These are phyloP conservation scores for Exophiala spinifera DNA, from an alignment of 2,329 filamentous ascomycete genomes.

Conservation along the genomic window DNA sequence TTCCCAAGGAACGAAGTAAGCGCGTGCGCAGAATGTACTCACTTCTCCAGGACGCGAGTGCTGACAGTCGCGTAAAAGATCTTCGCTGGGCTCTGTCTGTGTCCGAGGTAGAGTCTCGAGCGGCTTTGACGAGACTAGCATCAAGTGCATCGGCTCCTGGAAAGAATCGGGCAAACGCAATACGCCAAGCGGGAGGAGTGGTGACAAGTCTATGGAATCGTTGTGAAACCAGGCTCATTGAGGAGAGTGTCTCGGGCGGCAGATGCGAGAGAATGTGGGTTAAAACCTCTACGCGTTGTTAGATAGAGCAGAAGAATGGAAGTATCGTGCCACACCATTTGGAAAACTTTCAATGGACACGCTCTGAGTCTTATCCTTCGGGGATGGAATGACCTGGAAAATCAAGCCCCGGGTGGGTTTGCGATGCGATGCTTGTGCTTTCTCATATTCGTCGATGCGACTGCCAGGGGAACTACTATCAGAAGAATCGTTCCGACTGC, in stretches of 20 bases:
- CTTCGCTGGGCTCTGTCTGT: slow-evolving; percentile 63
- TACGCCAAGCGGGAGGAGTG: slow-evolving; percentile 88
- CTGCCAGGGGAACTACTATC: slow-evolving; percentile 46
- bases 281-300: slow-evolving; percentile 67
- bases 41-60: slow-evolving; percentile 87
- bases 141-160: slow-evolving; percentile 65
- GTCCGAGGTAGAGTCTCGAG: slow-evolving; percentile 43
- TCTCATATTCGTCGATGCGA: slow-evolving; percentile 56
- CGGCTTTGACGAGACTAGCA: slow-evolving; percentile 35
- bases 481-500: slow-evolving; percentile 26
- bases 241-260: slow-evolving; percentile 75
- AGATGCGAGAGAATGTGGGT: slow-evolving; percentile 90
- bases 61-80: slow-evolving; percentile 76
- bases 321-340: slow-evolving; percentile 61
- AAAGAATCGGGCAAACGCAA: slow-evolving; percentile 88
- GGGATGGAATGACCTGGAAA: slow-evolving; percentile 51
- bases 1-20: slow-evolving; percentile 73
- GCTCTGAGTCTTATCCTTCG: slow-evolving; percentile 44
- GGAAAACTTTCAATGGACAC: slow-evolving; percentile 63
- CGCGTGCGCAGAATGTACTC: slow-evolving; percentile 89
- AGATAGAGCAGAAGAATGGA: slow-evolving; percentile 18
- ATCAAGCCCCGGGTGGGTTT: slow-evolving; percentile 42
- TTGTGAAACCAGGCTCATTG: slow-evolving; percentile 80
- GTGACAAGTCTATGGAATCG: slow-evolving; percentile 85
- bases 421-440: slow-evolving; percentile 39